Evolutionary conservation across 805 yeast genomes (phyloP), one percentile per base, ranked within the genome.

Genomic region (Kodamaea laetipori): DNA sequence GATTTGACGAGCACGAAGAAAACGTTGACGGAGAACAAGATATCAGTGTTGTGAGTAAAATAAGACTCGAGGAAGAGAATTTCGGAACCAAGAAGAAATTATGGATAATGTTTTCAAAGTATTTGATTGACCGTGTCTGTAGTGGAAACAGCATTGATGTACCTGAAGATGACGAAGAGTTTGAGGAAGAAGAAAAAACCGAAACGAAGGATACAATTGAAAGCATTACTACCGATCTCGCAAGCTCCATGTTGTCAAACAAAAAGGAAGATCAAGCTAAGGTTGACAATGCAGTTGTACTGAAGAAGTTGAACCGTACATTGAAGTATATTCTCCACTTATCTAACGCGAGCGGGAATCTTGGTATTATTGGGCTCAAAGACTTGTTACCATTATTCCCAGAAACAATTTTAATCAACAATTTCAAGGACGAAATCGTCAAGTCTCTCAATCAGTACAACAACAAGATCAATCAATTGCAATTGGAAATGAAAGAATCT

Each of bases 361-460:
- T 51, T 15, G 61, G 58, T 26, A 54, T 77, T 10, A 58, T 86
- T 15, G 76, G 82, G 3, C 81, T 94, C 34, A 90, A 86, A 49
- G 98, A 94, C 55, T 57, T 94, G 31, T 64, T 94, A 39, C 95
- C 95, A 1, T 67, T 88, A 24, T 83, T 94, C 50, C 96, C 97
- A 0, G 90, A 89, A 52, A 80, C 86, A 45, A 77, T 86, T 0
- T 81, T 87, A 19, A 82, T 94, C 38, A 94, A 87, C 50, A 82
- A 85, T 47, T 78, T 94, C 55, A 88, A 89, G 51, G 86, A 85
- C 37, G 96, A 90, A 52, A 78, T 94, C 33, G 87, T 90, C 24
- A 71, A 73, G 37, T 84, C 92, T n/a, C 67, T 94, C 49, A 90
- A 88, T 56, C 73, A 72, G 21, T 84, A 88, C 56, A 88, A 90